Conservation (phyloP, 768 basidiomycete genomes). For the Lentinus tigrinus region DNA sequence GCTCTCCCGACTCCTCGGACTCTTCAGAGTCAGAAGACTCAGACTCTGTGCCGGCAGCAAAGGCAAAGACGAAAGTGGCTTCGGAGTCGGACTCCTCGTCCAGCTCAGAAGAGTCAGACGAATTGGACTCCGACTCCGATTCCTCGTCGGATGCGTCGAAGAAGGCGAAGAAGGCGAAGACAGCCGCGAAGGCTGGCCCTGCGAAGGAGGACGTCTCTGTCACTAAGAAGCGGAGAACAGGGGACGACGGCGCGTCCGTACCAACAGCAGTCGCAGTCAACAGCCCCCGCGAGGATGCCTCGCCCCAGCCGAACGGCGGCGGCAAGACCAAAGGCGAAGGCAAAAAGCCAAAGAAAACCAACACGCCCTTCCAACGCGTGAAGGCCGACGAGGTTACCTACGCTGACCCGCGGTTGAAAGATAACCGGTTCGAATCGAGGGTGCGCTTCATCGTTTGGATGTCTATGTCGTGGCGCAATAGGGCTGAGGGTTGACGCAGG, state of each 20-base stretch:
- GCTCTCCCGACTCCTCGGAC: slow-evolving; percentile 5
- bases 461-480: background rate
- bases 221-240: slow-evolving; percentile 61
- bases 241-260: slow-evolving; percentile 49
- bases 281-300: background rate
- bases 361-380: slow-evolving; percentile 79
- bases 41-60: background rate
- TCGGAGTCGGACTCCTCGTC: background rate
- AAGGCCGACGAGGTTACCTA: slow-evolving; percentile 59
- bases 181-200: slow-evolving; percentile 22
- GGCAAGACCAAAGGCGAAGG: slow-evolving; percentile 19
- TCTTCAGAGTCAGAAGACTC: background rate
- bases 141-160: slow-evolving; percentile 4
- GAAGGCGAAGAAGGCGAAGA: slow-evolving; percentile 19
- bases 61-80: background rate
- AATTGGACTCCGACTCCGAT: slow-evolving; percentile 17
- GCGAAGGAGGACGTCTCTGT: slow-evolving; percentile 28
- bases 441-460: slow-evolving; percentile 40
- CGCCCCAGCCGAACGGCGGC: slow-evolving; percentile 4
- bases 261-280: slow-evolving; percentile 34
- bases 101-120: background rate
- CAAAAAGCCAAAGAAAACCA: slow-evolving; percentile 38
- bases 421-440: slow-evolving; percentile 83
- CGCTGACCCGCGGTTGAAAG: slow-evolving; percentile 46
- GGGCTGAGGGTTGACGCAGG: slow-evolving; percentile 36